phyloP scores from a whole-genome alignment of 495 filamentous ascomycete genomes.

The Neurospora sp. region DNA sequence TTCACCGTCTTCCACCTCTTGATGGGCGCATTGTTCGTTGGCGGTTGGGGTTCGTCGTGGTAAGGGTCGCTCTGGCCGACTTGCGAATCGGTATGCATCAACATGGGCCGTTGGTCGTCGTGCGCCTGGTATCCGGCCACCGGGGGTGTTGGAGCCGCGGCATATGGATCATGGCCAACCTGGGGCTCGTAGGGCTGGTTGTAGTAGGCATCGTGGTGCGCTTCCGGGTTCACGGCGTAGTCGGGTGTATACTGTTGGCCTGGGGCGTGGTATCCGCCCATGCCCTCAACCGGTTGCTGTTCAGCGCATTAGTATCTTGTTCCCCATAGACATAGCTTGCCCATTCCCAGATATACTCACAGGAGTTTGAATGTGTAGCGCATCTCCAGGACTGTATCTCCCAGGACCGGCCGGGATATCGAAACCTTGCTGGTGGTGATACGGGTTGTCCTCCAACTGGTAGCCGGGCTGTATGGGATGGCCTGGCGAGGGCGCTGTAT shows the following conservation, averaged over 20 bases:
- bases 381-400: slow-evolving; percentile 45
- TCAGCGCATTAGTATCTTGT: slow-evolving; percentile 12
- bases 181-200: slow-evolving; percentile 69
- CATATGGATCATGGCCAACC: neutral
- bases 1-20: slow-evolving; percentile 97
- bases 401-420: slow-evolving; percentile 57
- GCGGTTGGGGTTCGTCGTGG: slow-evolving; percentile 36
- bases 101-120: slow-evolving; percentile 41
- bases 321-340: neutral
- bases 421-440: slow-evolving; percentile 42
- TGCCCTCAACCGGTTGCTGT: slow-evolving; percentile 71
- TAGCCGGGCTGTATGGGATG: slow-evolving; percentile 51
- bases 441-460: slow-evolving; percentile 60
- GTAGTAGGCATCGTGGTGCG: slow-evolving; percentile 80
- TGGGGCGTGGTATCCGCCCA: slow-evolving; percentile 56
- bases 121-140: slow-evolving; percentile 47
- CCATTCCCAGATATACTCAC: slow-evolving; percentile 30
- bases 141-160: slow-evolving; percentile 7
- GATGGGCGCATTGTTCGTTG: slow-evolving; percentile 45
- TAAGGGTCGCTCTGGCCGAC: slow-evolving; percentile 35
- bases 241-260: slow-evolving; percentile 51
- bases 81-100: slow-evolving; percentile 36
- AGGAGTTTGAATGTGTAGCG: slow-evolving; percentile 61
- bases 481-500: slow-evolving; percentile 45
- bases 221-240: slow-evolving; percentile 69